Evolutionary conservation across 441 rosid species (phyloP), one percentile per base, ranked within the genome.

Genomic region (Aleurites moluccanus): DNA sequence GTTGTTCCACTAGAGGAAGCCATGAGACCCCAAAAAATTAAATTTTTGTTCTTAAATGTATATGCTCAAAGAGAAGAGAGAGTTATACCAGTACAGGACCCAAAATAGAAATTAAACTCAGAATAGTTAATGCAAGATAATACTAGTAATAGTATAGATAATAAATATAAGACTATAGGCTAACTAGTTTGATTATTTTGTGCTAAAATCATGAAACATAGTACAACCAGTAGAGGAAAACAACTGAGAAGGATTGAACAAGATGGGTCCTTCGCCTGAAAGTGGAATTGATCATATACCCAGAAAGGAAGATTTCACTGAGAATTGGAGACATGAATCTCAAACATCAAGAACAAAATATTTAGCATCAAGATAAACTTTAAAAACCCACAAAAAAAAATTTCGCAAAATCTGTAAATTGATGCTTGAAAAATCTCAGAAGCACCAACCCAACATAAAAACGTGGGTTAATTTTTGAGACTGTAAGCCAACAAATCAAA

Each of bases 211-310:
- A 92, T 86, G 98, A 93, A 83, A 94, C 97, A 56, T 92, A 94
- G 79, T 94, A 94, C 69, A 94, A 72, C 92, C 93, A 94, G 89
- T 94, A 94, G 65, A 94, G 97, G 83, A 94, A 94, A 71, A 89
- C 97, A 71, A 94, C 98, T 42, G 98, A 94, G 91, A 94, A 92
- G 27, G 98, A 94, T 80, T 94, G 98, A 92, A 94, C 98, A 21
- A 94, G 89, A 83, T 92, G 98, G 84, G 94, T 92, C 83, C 97
- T 88, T 88, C 96, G 92, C 84, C 94, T 79, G 87, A 86, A 86
- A 38, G 93, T 84, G 63, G 98, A 92, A 82, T 87, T 89, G 72
- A 85, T 86, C 90, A 91, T 94, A 83, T 78, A 88, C 73, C 90
- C 96, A 56, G 92, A 87, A 76, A 88, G 84, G 66, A 91, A 82